Percentiles rank a stretch among this genome's conserved stretches.
Conservation (phyloP, 108 stramenopile genomes). For the Asterionellopsis glacialis region DNA sequence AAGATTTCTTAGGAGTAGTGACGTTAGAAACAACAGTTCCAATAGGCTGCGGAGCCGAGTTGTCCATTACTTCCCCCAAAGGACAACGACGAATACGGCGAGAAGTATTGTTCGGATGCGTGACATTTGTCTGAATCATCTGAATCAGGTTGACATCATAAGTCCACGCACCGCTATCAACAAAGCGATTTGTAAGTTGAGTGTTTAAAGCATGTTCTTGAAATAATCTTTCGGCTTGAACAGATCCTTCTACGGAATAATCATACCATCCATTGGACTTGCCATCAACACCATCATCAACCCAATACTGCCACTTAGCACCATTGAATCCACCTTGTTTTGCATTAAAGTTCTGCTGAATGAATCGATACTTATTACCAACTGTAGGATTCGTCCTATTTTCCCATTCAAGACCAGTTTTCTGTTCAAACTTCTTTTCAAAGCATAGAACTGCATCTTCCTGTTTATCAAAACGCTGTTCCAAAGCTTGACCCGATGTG, state of each 20-base stretch:
- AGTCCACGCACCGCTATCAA: conserved; percentile 22
- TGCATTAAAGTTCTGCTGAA: conserved; percentile 10
- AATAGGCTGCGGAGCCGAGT: no score
- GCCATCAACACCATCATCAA: conserved; percentile 36
- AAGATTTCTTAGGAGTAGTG: conserved; percentile 8
- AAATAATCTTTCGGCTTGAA: conserved; percentile 27
- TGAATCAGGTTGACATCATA: conserved; percentile 28
- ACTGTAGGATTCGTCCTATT: conserved; percentile 22
- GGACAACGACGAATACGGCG: conserved; percentile 15
- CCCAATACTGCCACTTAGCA: conserved; percentile 41
- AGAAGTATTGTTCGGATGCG: conserved; percentile 8
- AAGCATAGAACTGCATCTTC: conserved; percentile 22
- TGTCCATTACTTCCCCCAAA: conserved; percentile 3
- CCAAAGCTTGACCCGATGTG: conserved; percentile 27
- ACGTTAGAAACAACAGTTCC: conserved; percentile 8
- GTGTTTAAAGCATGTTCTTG: conserved; percentile 21
- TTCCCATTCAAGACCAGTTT: conserved; percentile 37
- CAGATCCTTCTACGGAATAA: conserved; percentile 18
- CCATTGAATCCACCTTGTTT: conserved; percentile 4
- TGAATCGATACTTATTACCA: conserved; percentile 23
- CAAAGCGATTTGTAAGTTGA: conserved; percentile 17
- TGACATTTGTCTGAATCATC: conserved; percentile 31
- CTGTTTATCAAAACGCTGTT: conserved; percentile 8
- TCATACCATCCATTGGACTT: conserved; percentile 51
- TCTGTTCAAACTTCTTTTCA: conserved; percentile 21